Base-by-base conservation (phyloP, 1,284 basidiomycete species). In the Pseudozyma tsukubaensis region DNA sequence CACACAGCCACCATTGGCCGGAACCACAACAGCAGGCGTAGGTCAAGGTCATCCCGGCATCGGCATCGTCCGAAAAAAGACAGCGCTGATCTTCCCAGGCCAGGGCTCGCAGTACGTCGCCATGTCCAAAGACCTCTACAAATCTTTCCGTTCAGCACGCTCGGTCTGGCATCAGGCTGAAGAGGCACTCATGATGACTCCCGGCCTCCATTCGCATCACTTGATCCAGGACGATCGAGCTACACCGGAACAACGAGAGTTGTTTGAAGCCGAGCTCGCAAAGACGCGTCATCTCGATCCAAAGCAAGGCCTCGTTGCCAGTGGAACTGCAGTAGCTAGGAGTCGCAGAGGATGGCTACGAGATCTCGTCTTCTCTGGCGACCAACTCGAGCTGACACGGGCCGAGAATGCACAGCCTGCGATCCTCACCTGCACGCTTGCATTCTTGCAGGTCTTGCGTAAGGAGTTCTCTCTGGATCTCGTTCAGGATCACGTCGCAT, bases 71-170 rank as follows among this genome's bases (percentile, higher is more conserved):
- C 69, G 65, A 24, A 83, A 81, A 47, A 78, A 70, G 56, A 68
- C 79, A 11, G 82, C 81, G 0, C 70, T 83, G 29, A 79, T 84
- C 65, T 70, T 83, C 21, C 81, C 82, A 1, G 81, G 81, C 4
- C 81, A 81, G 48, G 83, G 82, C 7, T 82, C 80, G 1, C 81
- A 82, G 60, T 83, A 83, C 61, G 81, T 83, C 16, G 78, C 77
- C 63, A 83, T 84, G 83, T 76, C 79, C 12, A 72, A 74, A 19
- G 82, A 84, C 37, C 70, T 83, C 37, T 84, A 79, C 71, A 66
- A 78, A 18, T 35, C 65, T 11, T 84, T 78, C 53, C 64, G 73
- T n/a, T 61, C 78, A 6, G 81, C 82, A 4, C 64, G 83, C 2
- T 66, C 66, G 13, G 68, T 82, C 16, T 84, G 83, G 82, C 72